A percentile compares a stretch with the other conserved stretches of the same genome.
phyloP scores from a whole-genome alignment of 768 basidiomycete genomes.

The Suillus spraguei region DNA sequence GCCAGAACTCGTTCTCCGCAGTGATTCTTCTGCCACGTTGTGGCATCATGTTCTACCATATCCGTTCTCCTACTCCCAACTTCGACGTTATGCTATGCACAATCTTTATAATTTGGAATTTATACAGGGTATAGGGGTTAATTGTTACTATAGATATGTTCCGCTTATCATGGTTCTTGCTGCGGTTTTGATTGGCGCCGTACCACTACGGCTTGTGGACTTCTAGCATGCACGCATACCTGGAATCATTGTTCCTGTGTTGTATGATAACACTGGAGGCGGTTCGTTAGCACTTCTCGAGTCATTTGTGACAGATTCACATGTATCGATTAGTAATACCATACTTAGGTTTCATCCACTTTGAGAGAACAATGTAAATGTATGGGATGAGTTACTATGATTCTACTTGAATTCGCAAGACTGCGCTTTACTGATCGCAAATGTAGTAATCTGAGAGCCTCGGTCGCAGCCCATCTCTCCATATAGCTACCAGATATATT shows the following conservation, averaged over 20 bases:
- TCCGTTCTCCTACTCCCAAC: neutral
- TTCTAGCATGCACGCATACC: neutral
- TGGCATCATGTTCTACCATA: conserved; percentile 11
- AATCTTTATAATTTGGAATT: neutral
- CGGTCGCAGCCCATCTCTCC: conserved; percentile 36
- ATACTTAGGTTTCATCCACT: neutral
- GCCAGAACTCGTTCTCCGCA: conserved; percentile 15
- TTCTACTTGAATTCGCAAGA: neutral
- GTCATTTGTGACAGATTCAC: neutral
- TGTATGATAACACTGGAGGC: neutral
- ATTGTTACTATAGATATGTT: conserved; percentile 1
- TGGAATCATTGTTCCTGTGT: conserved; percentile 2
- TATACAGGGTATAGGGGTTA: conserved; percentile 1
- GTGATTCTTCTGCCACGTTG: conserved; percentile 7
- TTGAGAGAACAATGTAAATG: neutral
- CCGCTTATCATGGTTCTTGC: neutral
- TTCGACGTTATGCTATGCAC: conserved; percentile 12
- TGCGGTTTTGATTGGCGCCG: neutral
- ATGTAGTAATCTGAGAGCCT: neutral
- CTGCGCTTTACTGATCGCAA: neutral
- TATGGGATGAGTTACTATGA: neutral
- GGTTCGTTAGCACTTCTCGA: neutral
- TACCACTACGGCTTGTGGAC: neutral
- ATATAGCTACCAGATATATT: conserved; percentile 41
- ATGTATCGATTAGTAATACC: no score